phyloP scores from a whole-genome alignment of 1,284 basidiomycete genomes.

The Sphaerobolus stellatus region DNA sequence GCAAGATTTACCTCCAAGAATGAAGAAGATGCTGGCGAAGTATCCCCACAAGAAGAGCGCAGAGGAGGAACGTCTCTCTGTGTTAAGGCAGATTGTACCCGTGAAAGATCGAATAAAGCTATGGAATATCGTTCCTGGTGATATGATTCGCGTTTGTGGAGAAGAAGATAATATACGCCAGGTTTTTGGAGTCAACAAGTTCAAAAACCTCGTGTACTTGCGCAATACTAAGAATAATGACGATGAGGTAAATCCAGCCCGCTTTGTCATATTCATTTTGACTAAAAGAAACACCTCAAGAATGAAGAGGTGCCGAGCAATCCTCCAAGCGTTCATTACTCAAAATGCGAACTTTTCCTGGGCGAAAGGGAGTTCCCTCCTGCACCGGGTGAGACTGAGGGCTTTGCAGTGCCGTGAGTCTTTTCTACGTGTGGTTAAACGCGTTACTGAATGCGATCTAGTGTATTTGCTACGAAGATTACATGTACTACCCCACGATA shows the following conservation, averaged over 20 bases:
- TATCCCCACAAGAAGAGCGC: neutral
- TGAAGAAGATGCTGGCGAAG: neutral
- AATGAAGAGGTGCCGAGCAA: constrained; percentile 33
- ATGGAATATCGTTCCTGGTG: constrained; percentile 85
- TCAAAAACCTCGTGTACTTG: constrained; percentile 69
- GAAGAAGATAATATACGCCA: constrained; percentile 62
- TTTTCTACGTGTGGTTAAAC: neutral
- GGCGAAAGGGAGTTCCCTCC: constrained; percentile 62
- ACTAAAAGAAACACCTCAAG: constrained; percentile 22
- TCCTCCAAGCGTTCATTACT: constrained; percentile 57
- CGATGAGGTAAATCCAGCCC: constrained; percentile 20
- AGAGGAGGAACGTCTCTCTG: too few relatives aligned
- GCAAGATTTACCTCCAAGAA: neutral
- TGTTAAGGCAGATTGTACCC: constrained; percentile 32
- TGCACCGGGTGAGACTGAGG: constrained; percentile 41
- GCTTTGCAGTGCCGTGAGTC: constrained; percentile 46
- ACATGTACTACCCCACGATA: constrained; percentile 59
- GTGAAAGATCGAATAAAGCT: constrained; percentile 72
- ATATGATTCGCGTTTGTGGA: constrained; percentile 68
- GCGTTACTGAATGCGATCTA: constrained; percentile 27
- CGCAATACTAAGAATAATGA: too few relatives aligned
- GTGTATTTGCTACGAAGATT: constrained; percentile 73
- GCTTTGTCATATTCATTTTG: constrained; percentile 6
- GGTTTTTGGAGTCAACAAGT: constrained; percentile 68
- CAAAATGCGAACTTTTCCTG: constrained; percentile 71